A percentile compares a stretch with the other conserved stretches of the same genome.
These are phyloP conservation scores for Botrytis porri DNA, from an alignment of 2,329 filamentous ascomycete genomes.

Conservation along the genomic window DNA sequence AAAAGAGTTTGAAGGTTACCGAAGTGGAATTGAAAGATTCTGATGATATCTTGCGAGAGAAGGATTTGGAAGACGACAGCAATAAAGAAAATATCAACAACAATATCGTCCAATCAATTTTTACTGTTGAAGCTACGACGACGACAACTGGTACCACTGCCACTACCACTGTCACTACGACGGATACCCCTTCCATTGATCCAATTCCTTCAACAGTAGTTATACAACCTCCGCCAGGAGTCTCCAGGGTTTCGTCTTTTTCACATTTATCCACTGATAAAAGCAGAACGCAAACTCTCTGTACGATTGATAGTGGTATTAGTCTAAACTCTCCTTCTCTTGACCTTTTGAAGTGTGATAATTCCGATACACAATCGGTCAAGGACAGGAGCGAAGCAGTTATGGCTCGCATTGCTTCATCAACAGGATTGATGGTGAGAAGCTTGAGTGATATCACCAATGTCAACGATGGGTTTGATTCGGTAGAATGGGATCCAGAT, in stretches of 20 bases:
- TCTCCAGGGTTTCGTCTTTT: background rate
- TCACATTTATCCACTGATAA: background rate
- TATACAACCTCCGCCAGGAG: background rate
- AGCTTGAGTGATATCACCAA: background rate
- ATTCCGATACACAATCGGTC: constrained; percentile 19
- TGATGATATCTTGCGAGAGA: background rate
- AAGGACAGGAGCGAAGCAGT: constrained; percentile 18
- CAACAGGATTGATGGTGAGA: background rate
- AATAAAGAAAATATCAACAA: background rate
- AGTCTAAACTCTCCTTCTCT: background rate
- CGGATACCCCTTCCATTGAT: background rate
- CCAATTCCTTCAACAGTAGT: background rate
- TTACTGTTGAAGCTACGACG: background rate
- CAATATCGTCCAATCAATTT: background rate
- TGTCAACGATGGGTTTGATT: constrained; percentile 35
- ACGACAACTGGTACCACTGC: background rate
- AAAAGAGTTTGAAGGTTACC: background rate
- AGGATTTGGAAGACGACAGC: background rate
- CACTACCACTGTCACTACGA: too few species aligned
- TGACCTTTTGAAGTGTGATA: constrained; percentile 7
- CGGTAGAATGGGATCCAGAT: constrained; percentile 36
- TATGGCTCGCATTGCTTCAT: constrained; percentile 18
- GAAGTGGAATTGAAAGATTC: background rate
- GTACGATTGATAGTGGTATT: constrained; percentile 9
- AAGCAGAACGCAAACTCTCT: background rate